Conservation (phyloP, 2,329 filamentous ascomycete genomes). For the Colletotrichum tanaceti region DNA sequence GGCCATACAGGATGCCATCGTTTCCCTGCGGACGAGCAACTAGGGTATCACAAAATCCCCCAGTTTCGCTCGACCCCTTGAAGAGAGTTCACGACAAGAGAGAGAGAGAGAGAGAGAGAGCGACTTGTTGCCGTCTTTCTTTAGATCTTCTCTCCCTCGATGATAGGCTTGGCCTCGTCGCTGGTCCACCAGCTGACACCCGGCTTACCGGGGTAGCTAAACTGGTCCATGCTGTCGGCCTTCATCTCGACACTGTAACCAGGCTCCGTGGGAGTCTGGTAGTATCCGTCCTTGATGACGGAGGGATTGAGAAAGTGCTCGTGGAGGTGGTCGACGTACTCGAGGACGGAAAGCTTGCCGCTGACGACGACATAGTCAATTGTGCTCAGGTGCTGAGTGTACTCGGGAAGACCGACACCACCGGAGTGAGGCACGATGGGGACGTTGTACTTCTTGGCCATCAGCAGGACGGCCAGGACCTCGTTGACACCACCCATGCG, state of each 20-base stretch:
- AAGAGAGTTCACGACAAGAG: background rate
- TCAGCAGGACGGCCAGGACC: constrained; percentile 87
- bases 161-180: constrained; percentile 80
- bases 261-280: constrained; percentile 83
- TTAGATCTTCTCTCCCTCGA: constrained; percentile 71
- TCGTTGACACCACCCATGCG: constrained; percentile 92
- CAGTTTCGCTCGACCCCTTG: constrained; percentile 35
- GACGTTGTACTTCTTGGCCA: constrained; percentile 82
- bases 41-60: background rate
- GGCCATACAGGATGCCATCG: constrained; percentile 49
- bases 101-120: no score
- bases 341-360: constrained; percentile 83
- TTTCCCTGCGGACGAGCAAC: constrained; percentile 48
- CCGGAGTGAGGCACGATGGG: constrained; percentile 91
- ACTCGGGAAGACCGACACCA: constrained; percentile 90
- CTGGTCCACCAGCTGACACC: constrained; percentile 88
- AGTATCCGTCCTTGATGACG: constrained; percentile 85
- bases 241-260: constrained; percentile 97
- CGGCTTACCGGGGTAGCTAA: constrained; percentile 79
- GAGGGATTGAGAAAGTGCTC: constrained; percentile 91
- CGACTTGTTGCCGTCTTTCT: background rate
- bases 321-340: constrained; percentile 94
- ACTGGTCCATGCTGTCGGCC: constrained; percentile 84
- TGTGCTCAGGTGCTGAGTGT: constrained; percentile 91
- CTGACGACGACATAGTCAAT: constrained; percentile 92